Base-by-base conservation (phyloP, 2,329 filamentous ascomycete species). In the Fonsecaea multimorphosa region DNA sequence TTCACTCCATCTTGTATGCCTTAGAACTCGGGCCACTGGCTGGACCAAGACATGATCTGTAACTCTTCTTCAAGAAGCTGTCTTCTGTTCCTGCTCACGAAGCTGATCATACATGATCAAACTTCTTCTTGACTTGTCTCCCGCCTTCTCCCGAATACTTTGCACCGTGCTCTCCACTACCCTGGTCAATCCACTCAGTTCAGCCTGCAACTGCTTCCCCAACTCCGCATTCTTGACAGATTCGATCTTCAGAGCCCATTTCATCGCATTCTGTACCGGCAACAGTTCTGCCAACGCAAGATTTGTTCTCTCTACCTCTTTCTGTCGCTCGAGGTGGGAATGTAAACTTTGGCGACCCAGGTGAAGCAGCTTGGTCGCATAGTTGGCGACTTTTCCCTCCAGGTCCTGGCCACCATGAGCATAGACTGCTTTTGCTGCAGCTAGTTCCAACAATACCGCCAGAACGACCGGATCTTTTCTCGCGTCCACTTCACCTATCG, bases 141-240 rank as follows among this genome's bases (percentile, higher is more conserved):
- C 55, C 22, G 63, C 68, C 12, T 58, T 49, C 19, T 68, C 59
- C 12, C 64, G 58, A 8, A 68, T 44, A 59, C 76, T 74, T 57
- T 83, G 82, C 54, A 88, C 80, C 52, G 87, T 82, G 72, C 80
- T 83, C 38, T 82, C 83, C 22, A 91, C 80, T 67, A 85, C 70
- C 19, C 70, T 66, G 32, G 74, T 64, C 6, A 72, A 68, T 7
- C 62, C 64, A 64, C 72, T 71, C 59, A 79, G 65, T 12, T 64
- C 58, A 11, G 68, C 55, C 6, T 68, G 59, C 54, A 80, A 59
- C 3, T 67, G 27, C 44, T 61, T 69, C 69, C 55, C 77, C 65
- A 40, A 66, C 51, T 4, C 72, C 65, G 46, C 79, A 64, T 24
- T 72, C 72, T 16, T 77, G 29, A 68, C 58, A 3, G 67, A 60